Evolutionary conservation across 257 asterid genomes (phyloP).

Genomic region (Salvia miltiorrhiza): DNA sequence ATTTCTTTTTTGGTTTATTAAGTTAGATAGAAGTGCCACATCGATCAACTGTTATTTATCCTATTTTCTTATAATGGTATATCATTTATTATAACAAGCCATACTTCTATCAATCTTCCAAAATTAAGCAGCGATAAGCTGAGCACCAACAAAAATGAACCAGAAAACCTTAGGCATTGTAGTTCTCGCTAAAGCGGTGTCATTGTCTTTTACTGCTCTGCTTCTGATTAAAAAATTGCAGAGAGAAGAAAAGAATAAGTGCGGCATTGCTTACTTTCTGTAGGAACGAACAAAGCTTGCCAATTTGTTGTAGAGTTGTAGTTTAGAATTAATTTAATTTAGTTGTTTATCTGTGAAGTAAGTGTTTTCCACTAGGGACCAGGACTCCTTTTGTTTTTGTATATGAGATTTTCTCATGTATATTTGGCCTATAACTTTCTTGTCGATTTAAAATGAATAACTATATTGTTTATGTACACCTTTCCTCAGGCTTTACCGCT

Average conservation of each 20-base stretch:
- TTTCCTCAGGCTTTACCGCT: conserved; percentile 74
- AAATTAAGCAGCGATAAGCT: neutral
- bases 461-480: conserved; percentile 16
- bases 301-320: neutral
- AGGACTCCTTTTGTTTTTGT: neutral
- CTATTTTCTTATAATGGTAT: neutral
- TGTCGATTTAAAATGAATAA: neutral
- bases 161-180: neutral
- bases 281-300: conserved; percentile 6
- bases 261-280: neutral
- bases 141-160: neutral
- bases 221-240: neutral
- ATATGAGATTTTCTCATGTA: conserved; percentile 3
- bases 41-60: no score
- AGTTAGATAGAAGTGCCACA: neutral
- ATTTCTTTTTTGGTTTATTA: conserved; percentile 1
- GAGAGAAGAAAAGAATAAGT: conserved; percentile 1
- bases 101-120: neutral
- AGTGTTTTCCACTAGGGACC: neutral
- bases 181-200: neutral
- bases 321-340: neutral
- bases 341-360: neutral
- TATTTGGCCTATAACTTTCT: neutral
- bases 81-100: neutral
- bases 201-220: neutral